phyloP scores from a whole-genome alignment of 2,329 filamentous ascomycete genomes.

The Cladosporium velox region DNA sequence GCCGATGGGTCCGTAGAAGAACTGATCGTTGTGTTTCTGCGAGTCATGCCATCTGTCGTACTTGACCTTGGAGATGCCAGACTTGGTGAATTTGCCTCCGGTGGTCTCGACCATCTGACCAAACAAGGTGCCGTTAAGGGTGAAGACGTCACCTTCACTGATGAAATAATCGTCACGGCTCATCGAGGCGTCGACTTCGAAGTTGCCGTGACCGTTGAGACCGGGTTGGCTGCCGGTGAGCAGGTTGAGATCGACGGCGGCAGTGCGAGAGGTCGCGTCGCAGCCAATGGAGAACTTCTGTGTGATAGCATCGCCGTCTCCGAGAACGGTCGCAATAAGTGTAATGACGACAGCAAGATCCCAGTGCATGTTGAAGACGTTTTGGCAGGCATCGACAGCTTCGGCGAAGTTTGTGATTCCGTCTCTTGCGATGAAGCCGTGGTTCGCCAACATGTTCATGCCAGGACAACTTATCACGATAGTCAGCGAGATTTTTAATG shows the following conservation, averaged over 20 bases:
- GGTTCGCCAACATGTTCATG: constrained; percentile 44
- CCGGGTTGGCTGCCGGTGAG: constrained; percentile 32
- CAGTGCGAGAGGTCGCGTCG: constrained; percentile 43
- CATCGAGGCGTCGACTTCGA: constrained; percentile 40
- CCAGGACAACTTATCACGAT: constrained; percentile 37
- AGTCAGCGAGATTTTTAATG: constrained; percentile 25
- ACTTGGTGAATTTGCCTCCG: constrained; percentile 30
- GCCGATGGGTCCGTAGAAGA: constrained; percentile 45
- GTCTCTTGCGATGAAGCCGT: constrained; percentile 43
- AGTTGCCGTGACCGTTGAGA: constrained; percentile 45
- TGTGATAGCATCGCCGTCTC: constrained; percentile 42
- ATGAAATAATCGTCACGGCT: constrained; percentile 42
- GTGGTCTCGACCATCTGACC: constrained; percentile 39
- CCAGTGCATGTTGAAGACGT: constrained; percentile 45
- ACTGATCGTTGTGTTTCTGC: constrained; percentile 41
- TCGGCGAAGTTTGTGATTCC: constrained; percentile 44
- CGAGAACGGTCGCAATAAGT: constrained; percentile 38
- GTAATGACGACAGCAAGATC: constrained; percentile 44
- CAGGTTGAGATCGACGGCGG: constrained; percentile 5
- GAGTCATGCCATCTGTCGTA: constrained; percentile 45
- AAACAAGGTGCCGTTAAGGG: constrained; percentile 43
- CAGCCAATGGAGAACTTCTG: constrained; percentile 44
- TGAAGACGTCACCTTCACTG: constrained; percentile 38
- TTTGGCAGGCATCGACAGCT: constrained; percentile 45
- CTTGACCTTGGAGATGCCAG: constrained; percentile 37